A percentile compares a stretch with the other conserved stretches of the same genome.
phyloP scores from a whole-genome alignment of 805 yeast genomes.

The Candida dajiaensis region DNA sequence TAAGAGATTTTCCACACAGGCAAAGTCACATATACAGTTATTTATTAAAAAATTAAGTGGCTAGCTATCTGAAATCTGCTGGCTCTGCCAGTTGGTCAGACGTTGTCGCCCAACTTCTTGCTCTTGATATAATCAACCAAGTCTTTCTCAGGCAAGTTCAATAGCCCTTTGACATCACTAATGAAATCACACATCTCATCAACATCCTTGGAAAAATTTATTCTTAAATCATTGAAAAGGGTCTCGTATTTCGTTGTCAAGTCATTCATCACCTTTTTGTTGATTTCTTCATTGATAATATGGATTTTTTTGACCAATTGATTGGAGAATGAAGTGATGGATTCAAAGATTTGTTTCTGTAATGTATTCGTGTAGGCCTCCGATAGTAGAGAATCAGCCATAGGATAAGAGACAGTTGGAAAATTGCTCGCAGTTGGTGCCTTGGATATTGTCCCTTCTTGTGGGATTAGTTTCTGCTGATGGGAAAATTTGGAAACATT shows the following conservation, averaged over 20 bases:
- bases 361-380: conserved; percentile 30
- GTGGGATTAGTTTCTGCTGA: neutral
- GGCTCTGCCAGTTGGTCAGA: neutral
- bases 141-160: conserved; percentile 31
- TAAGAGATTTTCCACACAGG: too few species aligned
- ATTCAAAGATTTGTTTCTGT: conserved; percentile 31
- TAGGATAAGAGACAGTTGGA: conserved; percentile 1
- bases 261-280: conserved; percentile 28
- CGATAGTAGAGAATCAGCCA: conserved; percentile 10
- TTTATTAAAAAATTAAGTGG: too few species aligned
- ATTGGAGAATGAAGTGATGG: conserved; percentile 29
- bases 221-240: conserved; percentile 27
- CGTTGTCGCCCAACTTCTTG: conserved; percentile 14
- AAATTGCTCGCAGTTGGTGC: neutral
- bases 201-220: conserved; percentile 31
- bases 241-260: conserved; percentile 30
- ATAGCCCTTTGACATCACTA: conserved; percentile 29
- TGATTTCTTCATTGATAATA: conserved; percentile 32
- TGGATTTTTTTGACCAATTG: conserved; percentile 29
- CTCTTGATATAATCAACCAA: conserved; percentile 24
- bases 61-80: too few species aligned
- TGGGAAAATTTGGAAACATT: neutral
- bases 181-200: conserved; percentile 30
- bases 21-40: too few species aligned
- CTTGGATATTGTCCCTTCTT: neutral